Evolutionary conservation across 192 early-diverging fungal species (phyloP).

Genomic region (Diversispora epigaea): DNA sequence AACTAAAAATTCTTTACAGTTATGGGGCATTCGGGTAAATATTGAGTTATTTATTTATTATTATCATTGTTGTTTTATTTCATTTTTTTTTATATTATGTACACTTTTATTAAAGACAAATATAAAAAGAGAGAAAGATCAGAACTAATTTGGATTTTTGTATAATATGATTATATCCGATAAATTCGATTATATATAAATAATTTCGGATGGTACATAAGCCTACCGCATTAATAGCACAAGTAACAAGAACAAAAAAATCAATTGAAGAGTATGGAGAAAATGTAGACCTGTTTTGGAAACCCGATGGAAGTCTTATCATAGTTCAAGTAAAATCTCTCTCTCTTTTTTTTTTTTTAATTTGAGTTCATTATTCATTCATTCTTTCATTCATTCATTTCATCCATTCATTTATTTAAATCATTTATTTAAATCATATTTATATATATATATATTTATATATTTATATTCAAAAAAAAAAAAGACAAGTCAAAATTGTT

Average conservation of each 20-base stretch:
- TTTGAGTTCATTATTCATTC: slow-evolving; percentile 18
- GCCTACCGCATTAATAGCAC: slow-evolving; percentile 67
- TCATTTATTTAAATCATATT: not conserved
- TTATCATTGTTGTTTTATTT: not conserved
- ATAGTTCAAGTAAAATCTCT: slow-evolving; percentile 60
- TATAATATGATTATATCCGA: not conserved
- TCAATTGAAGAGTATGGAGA: slow-evolving; percentile 73
- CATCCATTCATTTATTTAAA: not conserved
- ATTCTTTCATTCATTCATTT: not conserved
- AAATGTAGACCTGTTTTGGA: slow-evolving; percentile 72
- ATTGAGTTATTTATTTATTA: not conserved
- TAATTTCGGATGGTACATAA: slow-evolving; percentile 31
- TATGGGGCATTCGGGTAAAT: slow-evolving; percentile 67
- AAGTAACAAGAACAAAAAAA: slow-evolving; percentile 58
- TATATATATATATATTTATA: too few relatives aligned
- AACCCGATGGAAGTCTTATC: slow-evolving; percentile 62
- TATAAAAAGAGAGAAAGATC: too few relatives aligned
- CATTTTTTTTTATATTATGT: not conserved
- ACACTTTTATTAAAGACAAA: too few relatives aligned
- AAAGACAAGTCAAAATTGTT: slow-evolving; percentile 65
- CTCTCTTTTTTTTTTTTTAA: too few relatives aligned
- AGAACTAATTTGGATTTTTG: not conserved
- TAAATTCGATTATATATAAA: not conserved
- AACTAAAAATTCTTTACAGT: slow-evolving; percentile 57
- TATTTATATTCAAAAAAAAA: too few relatives aligned